These are phyloP conservation scores for Blastomyces gilchristii DNA, from an alignment of 2,329 filamentous ascomycete species.

Conservation along the genomic window DNA sequence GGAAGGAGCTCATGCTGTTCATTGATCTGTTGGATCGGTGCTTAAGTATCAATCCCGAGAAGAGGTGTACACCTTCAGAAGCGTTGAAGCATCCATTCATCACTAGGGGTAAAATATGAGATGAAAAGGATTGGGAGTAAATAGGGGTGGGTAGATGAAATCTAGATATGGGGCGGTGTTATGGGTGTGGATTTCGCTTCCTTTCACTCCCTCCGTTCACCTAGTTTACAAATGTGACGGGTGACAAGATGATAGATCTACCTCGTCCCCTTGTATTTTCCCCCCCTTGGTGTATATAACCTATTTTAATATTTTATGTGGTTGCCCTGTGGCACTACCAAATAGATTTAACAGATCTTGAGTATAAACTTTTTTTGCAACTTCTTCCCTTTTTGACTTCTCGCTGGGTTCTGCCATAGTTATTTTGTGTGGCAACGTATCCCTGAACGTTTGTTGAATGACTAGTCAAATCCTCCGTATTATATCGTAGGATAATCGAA, in stretches of 20 bases:
- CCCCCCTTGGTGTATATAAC: not conserved
- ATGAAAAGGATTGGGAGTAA: not conserved
- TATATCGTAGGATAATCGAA: not conserved
- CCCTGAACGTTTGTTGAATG: not conserved
- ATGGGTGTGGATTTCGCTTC: not conserved
- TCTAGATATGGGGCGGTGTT: conserved; percentile 1
- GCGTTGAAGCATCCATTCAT: conserved; percentile 88
- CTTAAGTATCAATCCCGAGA: conserved; percentile 81
- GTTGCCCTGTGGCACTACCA: not conserved
- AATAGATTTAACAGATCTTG: not conserved
- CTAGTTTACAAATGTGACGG: not conserved
- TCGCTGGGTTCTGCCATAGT: not conserved
- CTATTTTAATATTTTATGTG: not conserved
- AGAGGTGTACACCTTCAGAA: conserved; percentile 75
- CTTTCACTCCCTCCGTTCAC: not conserved
- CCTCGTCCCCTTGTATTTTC: not conserved
- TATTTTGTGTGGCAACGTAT: not conserved
- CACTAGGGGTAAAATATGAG: conserved; percentile 10
- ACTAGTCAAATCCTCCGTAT: not conserved
- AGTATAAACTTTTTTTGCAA: not conserved
- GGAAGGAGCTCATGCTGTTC: conserved; percentile 71
- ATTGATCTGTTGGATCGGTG: conserved; percentile 82
- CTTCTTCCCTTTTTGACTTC: not conserved
- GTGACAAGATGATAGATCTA: not conserved
- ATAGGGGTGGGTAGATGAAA: not conserved